Base-by-base conservation (phyloP, 495 filamentous ascomycete species). In the Cryomyces antarcticus region DNA sequence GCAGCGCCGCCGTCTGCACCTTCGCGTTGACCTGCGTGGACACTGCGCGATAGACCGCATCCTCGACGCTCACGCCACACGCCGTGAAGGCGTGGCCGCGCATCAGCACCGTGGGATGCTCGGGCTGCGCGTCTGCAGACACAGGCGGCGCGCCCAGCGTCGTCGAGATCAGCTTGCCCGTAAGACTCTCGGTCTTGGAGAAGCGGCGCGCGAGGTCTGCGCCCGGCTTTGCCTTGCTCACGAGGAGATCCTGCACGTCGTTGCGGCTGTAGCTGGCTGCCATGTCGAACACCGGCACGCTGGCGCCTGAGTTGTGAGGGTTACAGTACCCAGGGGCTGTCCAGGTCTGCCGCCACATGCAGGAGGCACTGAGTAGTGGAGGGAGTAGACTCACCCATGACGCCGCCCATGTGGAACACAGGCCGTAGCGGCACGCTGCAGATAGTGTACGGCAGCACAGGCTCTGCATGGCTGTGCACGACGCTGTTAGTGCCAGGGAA, bases 321-420 rank as follows among this genome's bases (percentile, higher is more conserved):
- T n/a, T 7, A 27, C 12, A 13, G 5, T 41, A 27, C 10, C 6
- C 28, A 13, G 28, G 9, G 29, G 9, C 10, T 41, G 39, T 9
- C 5, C 28, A n/a, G 43, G n/a, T n/a, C n/a, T n/a, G n/a, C n/a
- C n/a, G n/a, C n/a, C n/a, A n/a, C n/a, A n/a, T n/a, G n/a, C n/a
- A n/a, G 28, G 10, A 45, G 43, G 30, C 7, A 30, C 4, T 10
- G 6, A 35, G 31, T n/a, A 41, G 31, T 11, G 30, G 30, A 34
- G 4, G 28, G 17, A 29, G 38, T 17, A 10, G 13, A 39, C 41
- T 17, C 43, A 56, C 66, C 65, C 36, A 71, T 57, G 38, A 72
- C 69, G 1, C 66, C 66, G 6, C 66, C 68, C 58, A 66, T 62
- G 49, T 71, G 65, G 43, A 60, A 61, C 11, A 47, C 51, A 6